Evolutionary conservation across 371 early-diverging fungal species (phyloP).

Genomic region (Mortierella sp.): DNA sequence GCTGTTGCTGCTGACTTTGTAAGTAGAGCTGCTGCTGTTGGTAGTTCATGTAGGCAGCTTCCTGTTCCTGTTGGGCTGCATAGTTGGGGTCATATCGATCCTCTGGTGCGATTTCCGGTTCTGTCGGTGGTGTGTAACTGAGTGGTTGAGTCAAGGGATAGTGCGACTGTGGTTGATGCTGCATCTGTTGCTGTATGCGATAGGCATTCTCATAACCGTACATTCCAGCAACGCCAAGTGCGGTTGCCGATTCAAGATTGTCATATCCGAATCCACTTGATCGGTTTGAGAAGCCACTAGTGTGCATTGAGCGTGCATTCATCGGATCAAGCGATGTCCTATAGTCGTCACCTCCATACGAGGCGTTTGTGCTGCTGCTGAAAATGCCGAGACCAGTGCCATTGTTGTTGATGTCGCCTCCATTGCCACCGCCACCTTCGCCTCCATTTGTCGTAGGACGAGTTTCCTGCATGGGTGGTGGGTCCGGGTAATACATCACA

Average conservation of each 20-base stretch:
- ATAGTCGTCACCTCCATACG: neutral
- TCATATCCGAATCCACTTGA: conserved; percentile 1
- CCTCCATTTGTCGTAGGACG: neutral
- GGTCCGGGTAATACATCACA: neutral
- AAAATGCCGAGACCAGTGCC: neutral
- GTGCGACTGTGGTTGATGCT: conserved; percentile 7
- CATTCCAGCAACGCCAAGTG: neutral
- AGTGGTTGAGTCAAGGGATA: neutral
- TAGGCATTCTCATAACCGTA: conserved; percentile 10
- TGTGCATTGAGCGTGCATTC: neutral
- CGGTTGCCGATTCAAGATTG: neutral
- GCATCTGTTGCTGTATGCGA: neutral
- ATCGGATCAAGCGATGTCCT: conserved; percentile 2
- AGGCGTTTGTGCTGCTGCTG: neutral
- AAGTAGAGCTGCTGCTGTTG: conserved; percentile 5
- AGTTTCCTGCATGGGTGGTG: conserved; percentile 16
- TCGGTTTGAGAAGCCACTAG: neutral
- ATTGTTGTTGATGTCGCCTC: neutral
- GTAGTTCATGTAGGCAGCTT: conserved; percentile 7
- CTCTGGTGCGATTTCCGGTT: neutral
- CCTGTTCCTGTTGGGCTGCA: neutral
- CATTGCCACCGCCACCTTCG: conserved; percentile 8
- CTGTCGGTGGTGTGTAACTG: conserved; percentile 17
- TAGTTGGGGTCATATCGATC: conserved; percentile 14
- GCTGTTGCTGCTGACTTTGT: conserved; percentile 8